Evolutionary conservation across 352 stramenopile species (phyloP).

Genomic region (Phytophthora crassamura): DNA sequence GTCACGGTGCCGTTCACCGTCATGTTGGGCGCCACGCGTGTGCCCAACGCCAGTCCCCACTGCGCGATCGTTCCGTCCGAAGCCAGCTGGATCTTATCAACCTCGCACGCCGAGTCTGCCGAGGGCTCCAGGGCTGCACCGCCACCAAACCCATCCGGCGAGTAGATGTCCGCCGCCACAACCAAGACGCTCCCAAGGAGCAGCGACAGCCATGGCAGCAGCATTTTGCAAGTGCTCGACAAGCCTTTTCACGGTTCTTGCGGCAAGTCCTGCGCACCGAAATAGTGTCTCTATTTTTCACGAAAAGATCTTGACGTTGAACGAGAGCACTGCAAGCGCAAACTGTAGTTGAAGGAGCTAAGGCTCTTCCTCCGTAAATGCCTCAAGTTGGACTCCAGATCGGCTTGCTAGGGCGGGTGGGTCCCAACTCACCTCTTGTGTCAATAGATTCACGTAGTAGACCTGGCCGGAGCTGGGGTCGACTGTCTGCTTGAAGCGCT

Average conservation of each 20-base stretch:
- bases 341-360: neutral
- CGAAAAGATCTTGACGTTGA: slow-evolving; percentile 12
- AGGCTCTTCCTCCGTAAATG: slow-evolving; percentile 21
- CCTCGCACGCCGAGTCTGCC: slow-evolving; percentile 39
- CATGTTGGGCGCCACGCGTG: slow-evolving; percentile 63
- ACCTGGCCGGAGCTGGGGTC: slow-evolving; percentile 54
- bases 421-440: slow-evolving; percentile 71
- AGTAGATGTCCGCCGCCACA: slow-evolving; percentile 14
- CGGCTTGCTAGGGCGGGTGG: slow-evolving; percentile 43
- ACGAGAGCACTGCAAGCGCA: neutral
- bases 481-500: slow-evolving; percentile 65
- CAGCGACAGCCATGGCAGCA: neutral
- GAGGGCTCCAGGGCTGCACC: slow-evolving; percentile 6
- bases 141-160: slow-evolving; percentile 15
- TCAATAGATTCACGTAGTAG: slow-evolving; percentile 83
- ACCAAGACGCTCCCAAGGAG: slow-evolving; percentile 10
- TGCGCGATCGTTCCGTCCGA: slow-evolving; percentile 70
- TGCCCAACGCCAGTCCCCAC: slow-evolving; percentile 53
- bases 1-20: slow-evolving; percentile 70
- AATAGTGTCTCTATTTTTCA: slow-evolving; percentile 20
- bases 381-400: slow-evolving; percentile 35
- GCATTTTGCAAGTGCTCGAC: slow-evolving; percentile 5
- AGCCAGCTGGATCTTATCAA: slow-evolving; percentile 75
- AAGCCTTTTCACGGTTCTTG: neutral
- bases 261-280: neutral